A percentile compares a stretch with the other conserved stretches of the same genome.
These are phyloP conservation scores for Sclerotinia nivalis DNA, from an alignment of 2,329 filamentous ascomycete genomes.

Conservation along the genomic window DNA sequence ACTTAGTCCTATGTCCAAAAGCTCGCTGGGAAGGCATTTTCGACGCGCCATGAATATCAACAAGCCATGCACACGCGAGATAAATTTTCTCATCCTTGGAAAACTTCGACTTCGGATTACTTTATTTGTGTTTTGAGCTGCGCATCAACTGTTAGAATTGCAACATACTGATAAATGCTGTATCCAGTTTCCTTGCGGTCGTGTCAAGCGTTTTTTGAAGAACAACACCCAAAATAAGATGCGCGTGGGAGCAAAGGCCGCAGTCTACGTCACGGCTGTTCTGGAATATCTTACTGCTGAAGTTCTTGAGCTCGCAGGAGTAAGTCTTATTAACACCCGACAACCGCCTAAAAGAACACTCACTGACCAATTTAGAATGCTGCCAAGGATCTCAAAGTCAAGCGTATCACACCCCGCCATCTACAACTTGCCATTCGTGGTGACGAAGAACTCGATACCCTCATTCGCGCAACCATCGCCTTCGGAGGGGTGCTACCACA, in stretches of 20 bases:
- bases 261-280: slow-evolving; percentile 96
- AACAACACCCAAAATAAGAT: slow-evolving; percentile 99
- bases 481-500: slow-evolving; percentile 98
- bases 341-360: slow-evolving; percentile 10
- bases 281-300: slow-evolving; percentile 98
- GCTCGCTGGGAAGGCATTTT: slow-evolving; percentile 4
- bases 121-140: slow-evolving; percentile 1
- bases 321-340: slow-evolving; percentile 49
- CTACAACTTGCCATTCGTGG: slow-evolving; percentile 97
- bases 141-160: neutral
- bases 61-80: slow-evolving; percentile 24
- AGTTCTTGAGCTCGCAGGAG: slow-evolving; percentile 93
- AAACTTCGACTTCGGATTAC: neutral
- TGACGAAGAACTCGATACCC: slow-evolving; percentile 95
- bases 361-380: slow-evolving; percentile 64
- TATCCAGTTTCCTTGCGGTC: slow-evolving; percentile 90
- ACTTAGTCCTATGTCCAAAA: neutral
- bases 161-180: slow-evolving; percentile 40
- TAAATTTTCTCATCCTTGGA: slow-evolving; percentile 19
- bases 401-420: slow-evolving; percentile 98
- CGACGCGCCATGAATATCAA: slow-evolving; percentile 35
- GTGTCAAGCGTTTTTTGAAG: slow-evolving; percentile 99
- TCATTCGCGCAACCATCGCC: slow-evolving; percentile 96
- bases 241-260: slow-evolving; percentile 97
- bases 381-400: slow-evolving; percentile 99